These are phyloP conservation scores for Castanospermum australe DNA, from an alignment of 306 rosid species.

Conservation along the genomic window DNA sequence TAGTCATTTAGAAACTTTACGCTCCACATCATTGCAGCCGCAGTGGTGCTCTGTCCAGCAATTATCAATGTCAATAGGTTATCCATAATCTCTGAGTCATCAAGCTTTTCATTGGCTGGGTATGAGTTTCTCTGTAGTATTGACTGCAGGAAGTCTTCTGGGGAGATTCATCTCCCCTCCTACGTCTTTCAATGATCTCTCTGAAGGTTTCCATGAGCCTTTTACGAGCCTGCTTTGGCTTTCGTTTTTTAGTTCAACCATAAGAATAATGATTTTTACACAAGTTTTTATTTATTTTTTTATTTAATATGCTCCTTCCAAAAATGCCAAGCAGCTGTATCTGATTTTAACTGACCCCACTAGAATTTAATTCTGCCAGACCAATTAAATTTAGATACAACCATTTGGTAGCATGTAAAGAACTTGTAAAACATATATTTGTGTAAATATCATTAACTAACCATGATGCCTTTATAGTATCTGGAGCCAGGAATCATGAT, in stretches of 20 bases:
- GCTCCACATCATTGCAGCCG: slow-evolving; percentile 85
- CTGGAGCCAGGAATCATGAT: slow-evolving; percentile 69
- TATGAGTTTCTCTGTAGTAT: slow-evolving; percentile 53
- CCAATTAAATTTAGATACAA: background rate
- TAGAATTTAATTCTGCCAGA: background rate
- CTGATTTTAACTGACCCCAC: background rate
- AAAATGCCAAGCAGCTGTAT: no score
- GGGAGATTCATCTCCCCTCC: slow-evolving; percentile 52
- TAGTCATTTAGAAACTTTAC: slow-evolving; percentile 67
- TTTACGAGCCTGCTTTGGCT: slow-evolving; percentile 53
- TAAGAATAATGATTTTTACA: background rate
- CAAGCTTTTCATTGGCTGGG: slow-evolving; percentile 54
- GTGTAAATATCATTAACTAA: background rate
- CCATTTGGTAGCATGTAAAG: background rate
- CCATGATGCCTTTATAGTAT: slow-evolving; percentile 72
- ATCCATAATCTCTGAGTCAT: slow-evolving; percentile 67
- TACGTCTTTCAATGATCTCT: slow-evolving; percentile 48
- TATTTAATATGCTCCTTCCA: no score
- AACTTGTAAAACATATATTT: background rate
- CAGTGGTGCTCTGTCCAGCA: slow-evolving; percentile 72
- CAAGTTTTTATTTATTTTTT: background rate
- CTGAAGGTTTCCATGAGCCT: slow-evolving; percentile 56
- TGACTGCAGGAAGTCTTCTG: slow-evolving; percentile 59
- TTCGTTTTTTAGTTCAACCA: slow-evolving; percentile 23
- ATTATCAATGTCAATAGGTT: slow-evolving; percentile 65